These are phyloP conservation scores for Paratinospora sagittata DNA, from an alignment of 164 flowering plant genomes.

Conservation along the genomic window DNA sequence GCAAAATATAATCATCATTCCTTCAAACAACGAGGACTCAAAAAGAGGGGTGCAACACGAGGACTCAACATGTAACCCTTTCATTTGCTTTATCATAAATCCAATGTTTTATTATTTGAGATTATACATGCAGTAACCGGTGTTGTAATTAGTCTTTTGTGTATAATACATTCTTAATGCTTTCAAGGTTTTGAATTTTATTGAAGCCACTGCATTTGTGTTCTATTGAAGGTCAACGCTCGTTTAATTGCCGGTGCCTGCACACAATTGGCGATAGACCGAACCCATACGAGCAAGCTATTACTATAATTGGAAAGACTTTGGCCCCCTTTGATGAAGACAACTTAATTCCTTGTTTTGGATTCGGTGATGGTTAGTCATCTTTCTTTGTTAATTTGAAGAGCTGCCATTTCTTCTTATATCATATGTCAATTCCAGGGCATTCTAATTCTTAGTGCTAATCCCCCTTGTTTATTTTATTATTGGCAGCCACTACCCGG, in stretches of 20 bases:
- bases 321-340: constrained; percentile 86
- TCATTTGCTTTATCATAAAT: too few relatives aligned
- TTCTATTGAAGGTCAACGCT: constrained; percentile 44
- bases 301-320: constrained; percentile 62
- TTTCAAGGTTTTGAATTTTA: not conserved
- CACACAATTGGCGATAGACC: constrained; percentile 50
- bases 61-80: too few relatives aligned
- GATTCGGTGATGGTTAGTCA: constrained; percentile 71
- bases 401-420: not conserved
- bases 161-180: not conserved
- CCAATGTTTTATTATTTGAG: not conserved
- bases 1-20: too few relatives aligned
- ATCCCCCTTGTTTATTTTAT: not conserved
- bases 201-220: constrained; percentile 9
- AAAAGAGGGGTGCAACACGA: too few relatives aligned
- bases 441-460: too few relatives aligned
- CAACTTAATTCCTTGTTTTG: constrained; percentile 75
- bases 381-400: not conserved
- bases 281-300: constrained; percentile 79
- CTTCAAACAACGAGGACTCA: too few relatives aligned
- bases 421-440: too few relatives aligned
- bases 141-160: not conserved
- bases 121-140: not conserved
- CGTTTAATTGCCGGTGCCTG: constrained; percentile 55
- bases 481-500: constrained; percentile 57